phyloP scores from a whole-genome alignment of 1,139 yeast genomes.

The Lodderomyces jiufengensis region DNA sequence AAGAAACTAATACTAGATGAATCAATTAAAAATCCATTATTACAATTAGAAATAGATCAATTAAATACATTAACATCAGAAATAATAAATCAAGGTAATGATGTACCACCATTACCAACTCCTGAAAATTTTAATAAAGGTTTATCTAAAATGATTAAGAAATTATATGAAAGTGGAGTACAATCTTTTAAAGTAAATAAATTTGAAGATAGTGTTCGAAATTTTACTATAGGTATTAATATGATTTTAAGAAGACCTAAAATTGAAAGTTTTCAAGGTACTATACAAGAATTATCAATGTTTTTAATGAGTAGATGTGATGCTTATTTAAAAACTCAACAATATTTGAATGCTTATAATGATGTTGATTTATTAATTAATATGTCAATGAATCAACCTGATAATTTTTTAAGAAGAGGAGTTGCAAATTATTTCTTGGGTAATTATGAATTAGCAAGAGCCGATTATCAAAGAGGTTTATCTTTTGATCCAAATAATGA shows the following conservation, averaged over 20 bases:
- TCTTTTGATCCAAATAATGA: slow-evolving; percentile 56
- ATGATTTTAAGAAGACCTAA: slow-evolving; percentile 78
- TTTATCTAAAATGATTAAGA: slow-evolving; percentile 63
- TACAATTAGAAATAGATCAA: slow-evolving; percentile 52
- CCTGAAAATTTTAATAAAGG: slow-evolving; percentile 52
- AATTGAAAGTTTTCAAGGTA: slow-evolving; percentile 80
- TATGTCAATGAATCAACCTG: slow-evolving; percentile 67
- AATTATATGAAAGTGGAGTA: slow-evolving; percentile 71
- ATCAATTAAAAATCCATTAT: slow-evolving; percentile 22
- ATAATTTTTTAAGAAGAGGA: slow-evolving; percentile 79
- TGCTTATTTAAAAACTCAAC: slow-evolving; percentile 62
- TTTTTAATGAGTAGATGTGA: slow-evolving; percentile 81
- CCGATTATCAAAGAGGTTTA: slow-evolving; percentile 75
- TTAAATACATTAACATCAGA: slow-evolving; percentile 62
- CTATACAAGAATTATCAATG: slow-evolving; percentile 71
- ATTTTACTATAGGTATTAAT: slow-evolving; percentile 73
- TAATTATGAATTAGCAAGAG: slow-evolving; percentile 66
- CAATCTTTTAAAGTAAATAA: slow-evolving; percentile 59
- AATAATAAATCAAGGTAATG: slow-evolving; percentile 55
- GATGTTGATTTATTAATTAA: slow-evolving; percentile 74
- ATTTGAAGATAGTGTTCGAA: slow-evolving; percentile 68
- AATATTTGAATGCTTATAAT: slow-evolving; percentile 70
- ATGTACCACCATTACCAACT: slow-evolving; percentile 67
- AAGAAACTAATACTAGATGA: slow-evolving; percentile 19
- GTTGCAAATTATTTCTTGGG: slow-evolving; percentile 70